Conservation (phyloP, 805 yeast species). For the Starmerella apicola region DNA sequence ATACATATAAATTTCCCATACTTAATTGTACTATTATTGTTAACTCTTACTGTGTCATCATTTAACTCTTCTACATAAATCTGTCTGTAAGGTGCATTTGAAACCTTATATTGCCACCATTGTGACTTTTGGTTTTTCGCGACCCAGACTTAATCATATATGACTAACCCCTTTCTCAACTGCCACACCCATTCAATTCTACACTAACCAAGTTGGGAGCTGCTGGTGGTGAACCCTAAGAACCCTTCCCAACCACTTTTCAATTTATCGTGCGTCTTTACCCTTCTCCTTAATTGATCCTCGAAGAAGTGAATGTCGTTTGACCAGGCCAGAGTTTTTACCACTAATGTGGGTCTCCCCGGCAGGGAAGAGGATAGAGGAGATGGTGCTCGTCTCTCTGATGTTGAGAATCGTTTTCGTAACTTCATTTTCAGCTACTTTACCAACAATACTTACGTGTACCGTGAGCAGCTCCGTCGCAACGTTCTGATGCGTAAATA, state of each 20-base stretch:
- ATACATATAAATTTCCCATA: no score
- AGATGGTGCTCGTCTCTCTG: constrained; percentile 29
- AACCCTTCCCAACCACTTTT: not conserved
- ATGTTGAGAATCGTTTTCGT: constrained; percentile 39
- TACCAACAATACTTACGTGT: constrained; percentile 66
- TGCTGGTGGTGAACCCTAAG: not conserved
- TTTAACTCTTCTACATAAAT: no score
- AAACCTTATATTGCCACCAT: no score
- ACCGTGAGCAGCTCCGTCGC: constrained; percentile 78
- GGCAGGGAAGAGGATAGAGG: constrained; percentile 45
- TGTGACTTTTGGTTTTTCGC: no score
- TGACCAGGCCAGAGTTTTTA: constrained; percentile 29
- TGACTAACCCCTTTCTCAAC: no score
- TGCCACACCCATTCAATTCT: no score
- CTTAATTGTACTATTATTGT: no score
- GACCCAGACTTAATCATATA: no score
- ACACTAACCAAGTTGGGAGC: not conserved
- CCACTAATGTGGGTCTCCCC: constrained; percentile 67
- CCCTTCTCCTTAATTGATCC: constrained; percentile 11
- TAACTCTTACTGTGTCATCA: no score
- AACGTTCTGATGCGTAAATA: constrained; percentile 68
- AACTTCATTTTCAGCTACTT: constrained; percentile 77
- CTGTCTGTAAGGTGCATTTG: no score
- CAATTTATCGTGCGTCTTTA: not conserved
- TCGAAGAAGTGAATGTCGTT: constrained; percentile 28